Conservation (phyloP, 2,329 filamentous ascomycete species). For the Botrytis pseudocinerea region DNA sequence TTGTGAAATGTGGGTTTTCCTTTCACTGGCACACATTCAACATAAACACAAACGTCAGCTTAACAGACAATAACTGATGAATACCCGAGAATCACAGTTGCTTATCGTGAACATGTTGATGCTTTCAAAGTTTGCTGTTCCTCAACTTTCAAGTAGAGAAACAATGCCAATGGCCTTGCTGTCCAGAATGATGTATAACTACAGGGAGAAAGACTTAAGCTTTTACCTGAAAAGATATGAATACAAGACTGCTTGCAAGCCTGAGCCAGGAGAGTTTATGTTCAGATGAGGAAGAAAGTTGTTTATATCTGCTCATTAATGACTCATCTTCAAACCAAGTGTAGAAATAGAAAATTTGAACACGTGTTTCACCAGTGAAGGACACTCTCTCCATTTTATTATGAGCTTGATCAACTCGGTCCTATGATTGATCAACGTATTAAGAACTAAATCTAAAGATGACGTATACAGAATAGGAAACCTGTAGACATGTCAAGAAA, state of each 20-base stretch:
- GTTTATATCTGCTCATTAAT: not conserved
- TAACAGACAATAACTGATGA: not conserved
- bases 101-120: not conserved
- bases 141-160: not conserved
- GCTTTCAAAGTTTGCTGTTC: no score
- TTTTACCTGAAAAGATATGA: not conserved
- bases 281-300: no score
- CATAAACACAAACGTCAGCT: not conserved
- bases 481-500: not conserved
- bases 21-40: not conserved
- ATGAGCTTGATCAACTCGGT: not conserved
- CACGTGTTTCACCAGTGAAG: not conserved
- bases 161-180: not conserved
- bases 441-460: not conserved
- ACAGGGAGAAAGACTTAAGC: not conserved
- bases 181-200: not conserved
- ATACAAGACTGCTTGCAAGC: not conserved
- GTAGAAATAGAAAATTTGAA: no score
- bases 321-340: no score
- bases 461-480: not conserved
- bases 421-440: not conserved
- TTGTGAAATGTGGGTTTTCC: not conserved
- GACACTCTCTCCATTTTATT: no score
- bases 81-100: not conserved
- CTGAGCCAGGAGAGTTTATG: not conserved